A percentile compares a stretch with the other conserved stretches of the same genome.
Conservation (phyloP, 2,329 filamentous ascomycete genomes). For the Diaporthe vexans region DNA sequence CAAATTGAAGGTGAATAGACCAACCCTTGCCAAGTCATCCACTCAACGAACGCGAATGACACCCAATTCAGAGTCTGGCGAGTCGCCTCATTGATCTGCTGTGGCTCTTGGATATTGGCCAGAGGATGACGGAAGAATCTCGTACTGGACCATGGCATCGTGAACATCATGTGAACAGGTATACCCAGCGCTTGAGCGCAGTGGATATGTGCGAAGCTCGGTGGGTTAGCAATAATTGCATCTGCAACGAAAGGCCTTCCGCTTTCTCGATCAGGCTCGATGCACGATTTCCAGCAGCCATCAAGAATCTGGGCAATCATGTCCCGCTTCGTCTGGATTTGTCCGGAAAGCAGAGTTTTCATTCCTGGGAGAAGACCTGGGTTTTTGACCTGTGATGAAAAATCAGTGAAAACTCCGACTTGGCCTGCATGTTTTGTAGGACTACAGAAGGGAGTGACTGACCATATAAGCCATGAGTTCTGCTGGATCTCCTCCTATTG, state of each 20-base stretch:
- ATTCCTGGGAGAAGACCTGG: constrained; percentile 14
- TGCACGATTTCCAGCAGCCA: constrained; percentile 54
- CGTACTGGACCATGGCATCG: constrained; percentile 24
- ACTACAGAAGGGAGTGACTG: neutral
- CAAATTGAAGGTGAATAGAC: too few relatives aligned
- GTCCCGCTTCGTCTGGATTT: constrained; percentile 6
- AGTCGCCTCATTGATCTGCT: neutral
- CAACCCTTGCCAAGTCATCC: constrained; percentile 33
- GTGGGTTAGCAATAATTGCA: constrained; percentile 63
- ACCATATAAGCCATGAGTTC: constrained; percentile 19
- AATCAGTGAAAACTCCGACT: neutral
- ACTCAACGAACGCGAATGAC: constrained; percentile 25
- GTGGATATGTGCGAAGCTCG: constrained; percentile 27
- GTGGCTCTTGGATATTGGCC: constrained; percentile 9
- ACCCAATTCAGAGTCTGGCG: constrained; percentile 1
- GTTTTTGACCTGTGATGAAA: constrained; percentile 14
- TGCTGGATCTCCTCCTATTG: constrained; percentile 1
- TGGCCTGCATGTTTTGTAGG: neutral
- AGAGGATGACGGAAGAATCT: constrained; percentile 27
- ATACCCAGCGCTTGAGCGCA: constrained; percentile 27
- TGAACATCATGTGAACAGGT: constrained; percentile 27
- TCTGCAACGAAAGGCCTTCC: constrained; percentile 65
- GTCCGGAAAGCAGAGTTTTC: neutral
- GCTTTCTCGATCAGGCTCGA: constrained; percentile 50
- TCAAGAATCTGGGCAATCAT: constrained; percentile 51